Conservation (phyloP, 108 stramenopile genomes). For the Asterionellopsis glacialis region DNA sequence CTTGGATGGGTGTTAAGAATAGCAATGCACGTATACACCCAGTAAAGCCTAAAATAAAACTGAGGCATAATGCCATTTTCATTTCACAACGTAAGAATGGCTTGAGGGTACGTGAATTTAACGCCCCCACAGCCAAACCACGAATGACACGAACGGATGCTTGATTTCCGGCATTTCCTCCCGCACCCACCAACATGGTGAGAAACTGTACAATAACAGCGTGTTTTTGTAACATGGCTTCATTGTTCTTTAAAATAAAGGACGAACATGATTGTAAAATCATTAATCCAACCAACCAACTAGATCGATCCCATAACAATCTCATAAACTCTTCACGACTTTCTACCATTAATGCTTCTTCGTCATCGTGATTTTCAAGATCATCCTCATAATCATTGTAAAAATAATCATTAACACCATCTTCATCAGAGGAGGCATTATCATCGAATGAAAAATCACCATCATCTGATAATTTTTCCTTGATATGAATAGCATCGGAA, state of each 20-base stretch:
- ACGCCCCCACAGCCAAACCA: conserved; percentile 69
- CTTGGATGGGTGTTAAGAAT: conserved; percentile 61
- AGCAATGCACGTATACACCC: conserved; percentile 67
- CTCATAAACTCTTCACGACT: too few species aligned
- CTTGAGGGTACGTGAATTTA: conserved; percentile 50
- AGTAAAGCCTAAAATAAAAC: conserved; percentile 50
- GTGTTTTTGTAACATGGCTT: conserved; percentile 72
- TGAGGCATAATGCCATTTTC: conserved; percentile 67
- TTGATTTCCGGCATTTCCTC: conserved; percentile 91
- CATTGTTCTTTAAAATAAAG: conserved; percentile 77
- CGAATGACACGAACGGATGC: conserved; percentile 85
- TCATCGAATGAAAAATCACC: too few species aligned
- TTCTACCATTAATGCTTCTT: too few species aligned
- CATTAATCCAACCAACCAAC: conserved; percentile 87
- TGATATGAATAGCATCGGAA: too few species aligned
- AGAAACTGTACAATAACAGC: conserved; percentile 85
- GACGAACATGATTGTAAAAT: conserved; percentile 77
- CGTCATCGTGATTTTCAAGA: too few species aligned
- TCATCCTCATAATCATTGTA: too few species aligned
- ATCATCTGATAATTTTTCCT: too few species aligned
- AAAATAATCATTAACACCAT: too few species aligned
- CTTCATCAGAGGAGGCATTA: too few species aligned
- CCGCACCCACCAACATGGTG: conserved; percentile 90
- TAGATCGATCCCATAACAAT: conserved; percentile 46
- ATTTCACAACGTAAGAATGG: conserved; percentile 62